Evolutionary conservation across 768 basidiomycete genomes (phyloP).

Genomic region (Boletus sp.): DNA sequence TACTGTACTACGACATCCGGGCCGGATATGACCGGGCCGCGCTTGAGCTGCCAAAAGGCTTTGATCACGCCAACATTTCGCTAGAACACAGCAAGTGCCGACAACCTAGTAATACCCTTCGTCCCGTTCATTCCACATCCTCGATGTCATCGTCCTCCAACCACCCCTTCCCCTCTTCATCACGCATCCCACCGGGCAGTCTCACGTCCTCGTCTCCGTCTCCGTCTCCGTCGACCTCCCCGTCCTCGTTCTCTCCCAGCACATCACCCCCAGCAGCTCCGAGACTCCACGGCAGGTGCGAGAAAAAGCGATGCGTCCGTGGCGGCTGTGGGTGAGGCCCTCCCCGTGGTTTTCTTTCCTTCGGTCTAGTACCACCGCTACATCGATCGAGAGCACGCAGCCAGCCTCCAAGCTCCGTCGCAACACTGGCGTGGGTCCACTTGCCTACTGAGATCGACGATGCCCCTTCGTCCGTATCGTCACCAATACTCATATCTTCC

Average conservation of each 20-base stretch:
- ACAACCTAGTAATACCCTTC: too few species aligned
- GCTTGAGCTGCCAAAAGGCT: too few species aligned
- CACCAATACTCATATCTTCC: conserved; percentile 22
- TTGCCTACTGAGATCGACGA: conserved; percentile 30
- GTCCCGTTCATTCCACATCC: conserved; percentile 29
- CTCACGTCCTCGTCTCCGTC: conserved; percentile 35
- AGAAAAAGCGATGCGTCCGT: conserved; percentile 49
- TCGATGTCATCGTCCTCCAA: conserved; percentile 61
- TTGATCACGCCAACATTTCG: too few species aligned
- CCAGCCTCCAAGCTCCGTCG: conserved; percentile 57
- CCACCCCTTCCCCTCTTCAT: conserved; percentile 45
- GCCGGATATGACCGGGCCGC: neutral
- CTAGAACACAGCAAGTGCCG: too few species aligned
- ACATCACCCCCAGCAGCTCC: conserved; percentile 22
- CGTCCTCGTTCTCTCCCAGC: conserved; percentile 32
- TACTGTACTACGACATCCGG: neutral
- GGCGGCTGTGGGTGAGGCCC: conserved; percentile 9
- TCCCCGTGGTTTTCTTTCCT: neutral
- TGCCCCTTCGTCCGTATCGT: conserved; percentile 1
- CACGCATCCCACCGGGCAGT: conserved; percentile 23
- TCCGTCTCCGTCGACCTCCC: conserved; percentile 21
- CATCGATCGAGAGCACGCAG: conserved; percentile 47
- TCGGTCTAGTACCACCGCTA: neutral
- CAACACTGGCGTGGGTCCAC: conserved; percentile 54
- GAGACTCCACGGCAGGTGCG: conserved; percentile 46